Conservation (phyloP, 495 filamentous ascomycete genomes). For the Penicillium herquei region DNA sequence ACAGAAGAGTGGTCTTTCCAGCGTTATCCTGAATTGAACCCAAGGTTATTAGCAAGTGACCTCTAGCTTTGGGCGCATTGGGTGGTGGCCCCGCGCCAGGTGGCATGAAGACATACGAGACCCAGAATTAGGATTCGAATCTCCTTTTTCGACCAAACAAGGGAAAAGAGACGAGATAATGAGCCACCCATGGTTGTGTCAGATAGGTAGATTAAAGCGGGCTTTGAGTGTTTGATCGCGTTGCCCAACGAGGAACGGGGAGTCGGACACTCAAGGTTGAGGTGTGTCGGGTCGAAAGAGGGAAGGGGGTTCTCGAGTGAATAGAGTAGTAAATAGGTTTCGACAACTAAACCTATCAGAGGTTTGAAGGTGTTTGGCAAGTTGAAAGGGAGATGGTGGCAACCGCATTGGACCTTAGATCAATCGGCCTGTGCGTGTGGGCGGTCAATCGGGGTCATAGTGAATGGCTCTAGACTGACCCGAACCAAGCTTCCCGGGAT, state of each 20-base stretch:
- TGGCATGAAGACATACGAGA: constrained; percentile 59
- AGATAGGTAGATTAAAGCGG: neutral
- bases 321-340: constrained; percentile 1
- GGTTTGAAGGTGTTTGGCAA: constrained; percentile 4
- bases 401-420: constrained; percentile 21
- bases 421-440: constrained; percentile 31
- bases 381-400: constrained; percentile 19
- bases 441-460: constrained; percentile 29
- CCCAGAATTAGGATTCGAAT: constrained; percentile 95
- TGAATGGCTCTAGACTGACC: constrained; percentile 16
- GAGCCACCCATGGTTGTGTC: constrained; percentile 68
- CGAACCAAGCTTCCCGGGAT: constrained; percentile 3
- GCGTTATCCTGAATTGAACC: constrained; percentile 77
- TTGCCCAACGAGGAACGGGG: neutral
- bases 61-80: neutral
- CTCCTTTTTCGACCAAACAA: constrained; percentile 92
- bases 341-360: constrained; percentile 6
- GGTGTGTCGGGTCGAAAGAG: neutral
- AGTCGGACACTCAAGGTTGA: neutral
- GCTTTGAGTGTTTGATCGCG: constrained; percentile 1
- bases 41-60: constrained; percentile 19
- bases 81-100: constrained; percentile 2
- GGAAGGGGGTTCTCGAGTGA: neutral
- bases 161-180: constrained; percentile 71
- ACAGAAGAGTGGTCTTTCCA: constrained; percentile 94